phyloP scores from a whole-genome alignment of 202 grass and related monocot genomes.

The Eragrostis tef region DNA sequence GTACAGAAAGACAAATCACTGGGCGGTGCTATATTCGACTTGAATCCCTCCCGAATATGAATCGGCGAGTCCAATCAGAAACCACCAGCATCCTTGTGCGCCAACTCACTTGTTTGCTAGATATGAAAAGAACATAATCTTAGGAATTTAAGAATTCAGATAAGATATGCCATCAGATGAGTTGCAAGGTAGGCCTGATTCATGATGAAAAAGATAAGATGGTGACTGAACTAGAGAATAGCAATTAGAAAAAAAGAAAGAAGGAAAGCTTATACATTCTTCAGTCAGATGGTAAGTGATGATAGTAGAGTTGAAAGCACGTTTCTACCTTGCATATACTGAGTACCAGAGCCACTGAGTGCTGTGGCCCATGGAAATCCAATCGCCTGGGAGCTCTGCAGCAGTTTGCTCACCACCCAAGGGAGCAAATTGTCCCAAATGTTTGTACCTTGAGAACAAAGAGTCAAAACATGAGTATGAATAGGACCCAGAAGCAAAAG shows the following conservation, averaged over 20 bases:
- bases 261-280: slow-evolving; percentile 30
- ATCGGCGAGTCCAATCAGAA: slow-evolving; percentile 87
- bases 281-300: background rate
- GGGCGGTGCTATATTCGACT: slow-evolving; percentile 66
- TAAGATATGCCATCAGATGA: slow-evolving; percentile 24
- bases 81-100: slow-evolving; percentile 85
- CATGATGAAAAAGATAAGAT: slow-evolving; percentile 22
- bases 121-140: slow-evolving; percentile 28
- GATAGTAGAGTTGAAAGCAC: background rate
- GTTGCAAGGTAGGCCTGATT: background rate
- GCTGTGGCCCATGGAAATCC: slow-evolving; percentile 92
- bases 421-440: slow-evolving; percentile 90
- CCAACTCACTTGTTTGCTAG: slow-evolving; percentile 98
- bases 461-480: slow-evolving; percentile 21
- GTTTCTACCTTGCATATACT: slow-evolving; percentile 77
- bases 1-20: slow-evolving; percentile 28
- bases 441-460: slow-evolving; percentile 69
- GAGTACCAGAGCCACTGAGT: slow-evolving; percentile 99
- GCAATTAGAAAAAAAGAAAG: slow-evolving; percentile 5
- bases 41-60: slow-evolving; percentile 94
- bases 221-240: slow-evolving; percentile 3
- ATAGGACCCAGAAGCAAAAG: background rate
- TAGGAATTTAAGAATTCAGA: background rate
- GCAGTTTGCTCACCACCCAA: slow-evolving; percentile 92
- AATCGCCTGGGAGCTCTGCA: slow-evolving; percentile 91